Evolutionary conservation across 2,329 filamentous ascomycete genomes (phyloP).

Genomic region (Aurifilum marmelostoma): DNA sequence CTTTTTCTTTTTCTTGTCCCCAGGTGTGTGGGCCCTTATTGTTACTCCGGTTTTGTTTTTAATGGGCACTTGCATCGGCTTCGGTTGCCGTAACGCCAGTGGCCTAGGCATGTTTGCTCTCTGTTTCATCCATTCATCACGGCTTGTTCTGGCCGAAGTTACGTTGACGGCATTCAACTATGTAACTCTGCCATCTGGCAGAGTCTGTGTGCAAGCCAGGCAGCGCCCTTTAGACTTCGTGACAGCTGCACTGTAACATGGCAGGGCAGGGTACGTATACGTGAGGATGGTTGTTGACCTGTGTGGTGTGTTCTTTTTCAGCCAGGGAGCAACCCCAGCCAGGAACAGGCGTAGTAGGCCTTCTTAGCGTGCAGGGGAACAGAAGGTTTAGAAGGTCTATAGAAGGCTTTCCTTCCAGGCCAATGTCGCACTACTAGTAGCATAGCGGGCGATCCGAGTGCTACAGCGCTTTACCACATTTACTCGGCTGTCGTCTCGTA

Average conservation of each 20-base stretch:
- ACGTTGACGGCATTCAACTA: background rate
- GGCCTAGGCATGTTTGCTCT: background rate
- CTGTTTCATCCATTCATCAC: background rate
- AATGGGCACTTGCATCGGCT: background rate
- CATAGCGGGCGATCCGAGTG: background rate
- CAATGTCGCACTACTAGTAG: background rate
- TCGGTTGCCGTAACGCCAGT: background rate
- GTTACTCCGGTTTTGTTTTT: background rate
- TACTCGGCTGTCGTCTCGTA: background rate
- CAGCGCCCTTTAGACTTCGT: background rate
- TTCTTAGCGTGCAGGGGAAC: background rate
- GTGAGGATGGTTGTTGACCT: too few relatives aligned
- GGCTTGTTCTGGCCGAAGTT: background rate
- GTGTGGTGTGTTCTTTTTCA: too few relatives aligned
- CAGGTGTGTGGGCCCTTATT: background rate
- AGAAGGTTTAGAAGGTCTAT: background rate
- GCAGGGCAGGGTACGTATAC: background rate
- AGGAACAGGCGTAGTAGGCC: background rate
- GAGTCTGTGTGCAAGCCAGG: background rate
- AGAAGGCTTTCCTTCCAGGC: background rate
- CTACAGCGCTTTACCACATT: background rate
- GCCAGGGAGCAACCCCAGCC: background rate
- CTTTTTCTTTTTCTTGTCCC: background rate
- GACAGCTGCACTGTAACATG: background rate
- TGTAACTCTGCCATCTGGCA: background rate